These are phyloP conservation scores for Trichoderma sp. DNA, from an alignment of 2,329 filamentous ascomycete species.

Conservation along the genomic window DNA sequence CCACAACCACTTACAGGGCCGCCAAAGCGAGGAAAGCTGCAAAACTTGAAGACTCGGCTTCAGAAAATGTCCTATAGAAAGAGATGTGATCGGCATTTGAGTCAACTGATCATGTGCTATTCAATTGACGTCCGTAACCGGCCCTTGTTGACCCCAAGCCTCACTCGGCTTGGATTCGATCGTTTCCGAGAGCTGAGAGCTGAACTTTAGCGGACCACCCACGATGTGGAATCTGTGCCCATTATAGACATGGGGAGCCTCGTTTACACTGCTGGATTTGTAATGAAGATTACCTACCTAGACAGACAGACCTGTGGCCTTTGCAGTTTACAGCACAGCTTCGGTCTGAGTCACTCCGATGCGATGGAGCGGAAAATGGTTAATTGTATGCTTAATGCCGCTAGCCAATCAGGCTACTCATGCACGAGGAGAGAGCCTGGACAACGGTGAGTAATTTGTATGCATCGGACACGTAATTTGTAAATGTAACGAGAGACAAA, in stretches of 20 bases:
- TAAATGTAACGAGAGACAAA: neutral
- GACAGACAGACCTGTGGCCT: too few relatives aligned
- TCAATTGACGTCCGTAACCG: neutral
- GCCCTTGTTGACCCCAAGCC: neutral
- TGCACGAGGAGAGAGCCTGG: neutral
- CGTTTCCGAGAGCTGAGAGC: neutral
- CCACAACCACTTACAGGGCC: too few relatives aligned
- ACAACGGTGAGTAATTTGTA: neutral
- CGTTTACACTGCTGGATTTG: too few relatives aligned
- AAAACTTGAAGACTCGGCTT: too few relatives aligned
- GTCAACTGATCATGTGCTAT: neutral
- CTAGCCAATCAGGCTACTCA: constrained; percentile 8
- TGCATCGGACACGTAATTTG: neutral
- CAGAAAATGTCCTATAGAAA: too few relatives aligned
- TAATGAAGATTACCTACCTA: neutral
- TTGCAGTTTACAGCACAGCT: neutral
- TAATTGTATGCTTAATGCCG: constrained; percentile 17
- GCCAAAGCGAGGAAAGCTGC: too few relatives aligned
- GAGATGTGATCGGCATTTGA: too few relatives aligned
- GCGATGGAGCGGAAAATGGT: neutral
- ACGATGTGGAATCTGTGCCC: neutral
- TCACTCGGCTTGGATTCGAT: neutral
- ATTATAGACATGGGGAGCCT: neutral
- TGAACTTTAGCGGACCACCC: neutral
- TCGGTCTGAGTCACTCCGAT: constrained; percentile 8